These are phyloP conservation scores for Claviceps humidiphila DNA, from an alignment of 2,329 filamentous ascomycete genomes.

Conservation along the genomic window DNA sequence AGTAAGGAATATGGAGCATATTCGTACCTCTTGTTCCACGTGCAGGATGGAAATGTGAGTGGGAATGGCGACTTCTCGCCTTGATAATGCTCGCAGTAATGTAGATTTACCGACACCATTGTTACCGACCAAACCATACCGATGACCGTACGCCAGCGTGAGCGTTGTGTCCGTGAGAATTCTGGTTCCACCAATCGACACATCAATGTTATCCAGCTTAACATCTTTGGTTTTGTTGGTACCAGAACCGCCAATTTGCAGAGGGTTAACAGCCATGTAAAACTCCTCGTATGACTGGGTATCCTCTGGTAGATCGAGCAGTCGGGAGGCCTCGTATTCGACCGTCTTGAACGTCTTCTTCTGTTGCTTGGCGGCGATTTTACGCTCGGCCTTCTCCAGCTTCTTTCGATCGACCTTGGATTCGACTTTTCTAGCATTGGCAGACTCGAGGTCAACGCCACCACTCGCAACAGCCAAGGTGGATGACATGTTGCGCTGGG, in stretches of 20 bases:
- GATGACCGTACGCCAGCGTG: constrained; percentile 79
- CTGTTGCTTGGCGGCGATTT: constrained; percentile 95
- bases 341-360: constrained; percentile 98
- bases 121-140: constrained; percentile 95
- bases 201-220: constrained; percentile 92
- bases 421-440: constrained; percentile 85
- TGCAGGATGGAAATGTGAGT: constrained; percentile 98
- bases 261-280: constrained; percentile 97
- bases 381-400: constrained; percentile 94
- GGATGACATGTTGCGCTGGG: constrained; percentile 90
- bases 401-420: constrained; percentile 98
- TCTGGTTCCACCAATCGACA: constrained; percentile 76
- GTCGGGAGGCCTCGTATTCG: constrained; percentile 86
- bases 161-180: constrained; percentile 86
- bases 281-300: constrained; percentile 96
- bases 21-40: constrained; percentile 82
- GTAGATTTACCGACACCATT: constrained; percentile 99
- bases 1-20: no score
- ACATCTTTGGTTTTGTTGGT: constrained; percentile 94
- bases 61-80: constrained; percentile 86
- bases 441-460: constrained; percentile 83
- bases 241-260: constrained; percentile 64
- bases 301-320: constrained; percentile 71
- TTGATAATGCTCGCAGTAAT: constrained; percentile 78
- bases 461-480: constrained; percentile 78